Percentiles rank a stretch among this genome's conserved stretches.
These are phyloP conservation scores for Magnusiomyces suaveolens DNA, from an alignment of 1,139 yeast species.

Conservation along the genomic window DNA sequence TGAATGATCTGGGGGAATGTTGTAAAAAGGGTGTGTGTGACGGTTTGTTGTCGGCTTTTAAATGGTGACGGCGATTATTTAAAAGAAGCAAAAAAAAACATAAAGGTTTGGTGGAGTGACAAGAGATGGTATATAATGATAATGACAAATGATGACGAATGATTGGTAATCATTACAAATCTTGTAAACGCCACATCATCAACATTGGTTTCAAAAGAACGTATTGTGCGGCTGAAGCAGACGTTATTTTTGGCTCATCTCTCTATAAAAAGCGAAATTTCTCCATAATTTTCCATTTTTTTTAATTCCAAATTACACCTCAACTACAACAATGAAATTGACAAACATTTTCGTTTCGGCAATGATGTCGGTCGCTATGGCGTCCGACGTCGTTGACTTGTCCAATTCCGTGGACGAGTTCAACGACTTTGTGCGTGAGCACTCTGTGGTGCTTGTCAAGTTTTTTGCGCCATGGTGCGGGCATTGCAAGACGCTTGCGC, in stretches of 20 bases:
- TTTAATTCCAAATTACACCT: background rate
- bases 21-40: too few species aligned
- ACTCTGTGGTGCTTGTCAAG: constrained; percentile 82
- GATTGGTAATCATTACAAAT: background rate
- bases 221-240: background rate
- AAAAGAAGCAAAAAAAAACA: too few species aligned
- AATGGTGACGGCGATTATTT: background rate
- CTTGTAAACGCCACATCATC: background rate
- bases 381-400: constrained; percentile 81
- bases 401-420: constrained; percentile 45
- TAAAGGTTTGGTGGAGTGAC: too few species aligned
- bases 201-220: background rate
- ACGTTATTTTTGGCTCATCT: background rate
- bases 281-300: background rate
- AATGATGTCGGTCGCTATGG: constrained; percentile 43
- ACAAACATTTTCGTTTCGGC: constrained; percentile 13
- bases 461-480: constrained; percentile 99
- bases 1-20: background rate
- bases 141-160: background rate
- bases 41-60: background rate
- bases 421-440: constrained; percentile 53
- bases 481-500: constrained; percentile 90
- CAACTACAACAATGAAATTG: constrained; percentile 10
- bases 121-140: background rate
- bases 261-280: background rate